Percentiles rank a stretch among this genome's conserved stretches.
Conservation (phyloP, 108 stramenopile species). For the Tribonema minus region DNA sequence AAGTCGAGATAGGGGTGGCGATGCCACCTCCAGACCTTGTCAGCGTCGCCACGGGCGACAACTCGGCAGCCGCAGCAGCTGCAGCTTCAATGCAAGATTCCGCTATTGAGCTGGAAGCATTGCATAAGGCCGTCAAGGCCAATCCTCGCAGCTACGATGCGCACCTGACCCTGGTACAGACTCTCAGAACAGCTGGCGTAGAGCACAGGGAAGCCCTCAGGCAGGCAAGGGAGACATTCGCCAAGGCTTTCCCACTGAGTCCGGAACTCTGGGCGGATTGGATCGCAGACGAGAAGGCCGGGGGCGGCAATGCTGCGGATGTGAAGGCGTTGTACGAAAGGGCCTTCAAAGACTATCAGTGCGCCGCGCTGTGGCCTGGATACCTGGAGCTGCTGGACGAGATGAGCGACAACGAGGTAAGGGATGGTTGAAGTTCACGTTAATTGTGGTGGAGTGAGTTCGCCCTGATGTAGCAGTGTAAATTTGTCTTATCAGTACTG, state of each 20-base stretch:
- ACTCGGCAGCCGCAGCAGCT: background rate
- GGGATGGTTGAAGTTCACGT: no score
- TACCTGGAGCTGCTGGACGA: conserved; percentile 30
- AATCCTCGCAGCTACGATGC: conserved; percentile 7
- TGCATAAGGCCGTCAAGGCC: conserved; percentile 5
- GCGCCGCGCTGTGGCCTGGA: conserved; percentile 40
- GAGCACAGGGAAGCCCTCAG: no score
- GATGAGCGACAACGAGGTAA: background rate
- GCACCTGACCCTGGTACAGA: conserved; percentile 16
- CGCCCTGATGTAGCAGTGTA: no score
- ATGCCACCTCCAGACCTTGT: background rate
- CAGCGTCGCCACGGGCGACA: background rate
- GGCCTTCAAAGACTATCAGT: conserved; percentile 36
- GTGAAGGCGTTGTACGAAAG: conserved; percentile 1
- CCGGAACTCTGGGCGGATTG: conserved; percentile 35
- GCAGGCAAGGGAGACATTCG: background rate
- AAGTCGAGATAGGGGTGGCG: background rate
- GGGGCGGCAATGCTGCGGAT: background rate
- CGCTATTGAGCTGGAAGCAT: background rate
- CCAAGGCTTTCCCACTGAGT: conserved; percentile 17
- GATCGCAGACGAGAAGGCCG: conserved; percentile 6
- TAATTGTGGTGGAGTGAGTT: no score
- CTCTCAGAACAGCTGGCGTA: no score
- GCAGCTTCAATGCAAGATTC: background rate
- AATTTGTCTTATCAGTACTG: no score